A percentile compares a stretch with the other conserved stretches of the same genome.
Conservation (phyloP, 129 eudicot genomes). For the Logfia minima region DNA sequence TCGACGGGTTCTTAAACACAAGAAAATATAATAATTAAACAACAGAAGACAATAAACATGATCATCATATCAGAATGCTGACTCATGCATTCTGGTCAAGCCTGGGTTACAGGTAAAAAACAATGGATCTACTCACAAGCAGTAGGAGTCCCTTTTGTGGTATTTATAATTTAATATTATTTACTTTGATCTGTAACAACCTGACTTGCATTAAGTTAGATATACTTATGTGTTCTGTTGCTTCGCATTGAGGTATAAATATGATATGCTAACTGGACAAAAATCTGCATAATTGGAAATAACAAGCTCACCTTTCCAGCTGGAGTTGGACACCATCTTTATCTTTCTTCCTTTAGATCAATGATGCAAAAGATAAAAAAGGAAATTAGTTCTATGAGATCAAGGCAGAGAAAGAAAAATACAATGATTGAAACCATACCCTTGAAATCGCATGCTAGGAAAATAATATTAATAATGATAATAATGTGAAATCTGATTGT, state of each 20-base stretch:
- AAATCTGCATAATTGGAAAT: background rate
- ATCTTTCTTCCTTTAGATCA: slow-evolving; percentile 68
- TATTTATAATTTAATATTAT: background rate
- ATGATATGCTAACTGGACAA: background rate
- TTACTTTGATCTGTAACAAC: background rate
- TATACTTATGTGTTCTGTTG: background rate
- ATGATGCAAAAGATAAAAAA: slow-evolving; percentile 13
- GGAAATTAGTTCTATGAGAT: background rate
- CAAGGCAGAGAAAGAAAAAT: background rate
- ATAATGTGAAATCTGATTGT: background rate
- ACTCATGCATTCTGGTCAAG: slow-evolving; percentile 20
- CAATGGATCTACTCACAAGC: slow-evolving; percentile 7
- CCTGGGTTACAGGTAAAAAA: slow-evolving; percentile 15
- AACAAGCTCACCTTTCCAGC: slow-evolving; percentile 73
- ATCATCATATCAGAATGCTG: slow-evolving; percentile 1
- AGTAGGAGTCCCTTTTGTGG: slow-evolving; percentile 5
- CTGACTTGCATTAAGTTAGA: background rate
- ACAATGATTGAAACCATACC: slow-evolving; percentile 1
- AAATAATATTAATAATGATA: too few species aligned
- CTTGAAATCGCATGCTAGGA: background rate
- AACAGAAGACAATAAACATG: slow-evolving; percentile 24
- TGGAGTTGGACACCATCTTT: slow-evolving; percentile 90
- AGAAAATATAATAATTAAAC: background rate
- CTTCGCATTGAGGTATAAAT: background rate
- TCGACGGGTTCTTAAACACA: slow-evolving; percentile 8